Percentiles rank a stretch among this genome's conserved stretches.
These are phyloP conservation scores for Hymenoscyphus scutula DNA, from an alignment of 2,329 filamentous ascomycete species.

Conservation along the genomic window DNA sequence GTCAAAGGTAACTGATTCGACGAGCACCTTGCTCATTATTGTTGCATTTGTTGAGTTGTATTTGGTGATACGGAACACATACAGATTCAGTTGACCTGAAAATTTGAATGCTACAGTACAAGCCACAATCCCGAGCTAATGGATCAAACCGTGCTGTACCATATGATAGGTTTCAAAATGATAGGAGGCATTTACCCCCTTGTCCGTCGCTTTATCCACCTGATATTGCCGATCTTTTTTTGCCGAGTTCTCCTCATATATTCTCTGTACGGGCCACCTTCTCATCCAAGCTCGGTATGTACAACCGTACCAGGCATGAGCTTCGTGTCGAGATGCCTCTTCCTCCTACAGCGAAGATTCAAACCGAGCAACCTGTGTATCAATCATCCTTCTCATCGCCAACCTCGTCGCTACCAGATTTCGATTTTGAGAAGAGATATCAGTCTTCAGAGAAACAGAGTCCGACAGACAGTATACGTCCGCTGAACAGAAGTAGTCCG, in stretches of 20 bases:
- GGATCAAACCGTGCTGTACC: constrained; percentile 8
- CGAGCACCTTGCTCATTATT: not conserved
- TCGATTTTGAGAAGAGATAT: constrained; percentile 14
- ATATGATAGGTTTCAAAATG: constrained; percentile 7
- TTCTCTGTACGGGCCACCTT: not conserved
- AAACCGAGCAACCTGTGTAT: not conserved
- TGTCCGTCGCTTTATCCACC: not conserved
- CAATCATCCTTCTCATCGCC: constrained; percentile 5
- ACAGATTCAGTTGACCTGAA: not conserved
- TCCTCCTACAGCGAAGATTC: not conserved
- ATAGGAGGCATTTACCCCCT: not conserved
- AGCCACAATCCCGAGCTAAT: constrained; percentile 5
- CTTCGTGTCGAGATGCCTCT: constrained; percentile 4
- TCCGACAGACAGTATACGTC: constrained; percentile 9
- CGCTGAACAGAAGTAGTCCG: not conserved
- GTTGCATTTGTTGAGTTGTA: not conserved
- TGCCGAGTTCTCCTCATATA: not conserved
- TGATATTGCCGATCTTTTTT: not conserved
- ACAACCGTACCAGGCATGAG: not conserved
- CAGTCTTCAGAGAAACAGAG: constrained; percentile 18
- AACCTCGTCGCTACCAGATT: constrained; percentile 8
- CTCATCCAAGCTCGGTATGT: constrained; percentile 1
- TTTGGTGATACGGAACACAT: not conserved
- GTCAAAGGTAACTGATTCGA: not conserved
- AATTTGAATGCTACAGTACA: not conserved